Evolutionary conservation across 2,329 filamentous ascomycete species (phyloP).

Genomic region (Penicillium sp.): DNA sequence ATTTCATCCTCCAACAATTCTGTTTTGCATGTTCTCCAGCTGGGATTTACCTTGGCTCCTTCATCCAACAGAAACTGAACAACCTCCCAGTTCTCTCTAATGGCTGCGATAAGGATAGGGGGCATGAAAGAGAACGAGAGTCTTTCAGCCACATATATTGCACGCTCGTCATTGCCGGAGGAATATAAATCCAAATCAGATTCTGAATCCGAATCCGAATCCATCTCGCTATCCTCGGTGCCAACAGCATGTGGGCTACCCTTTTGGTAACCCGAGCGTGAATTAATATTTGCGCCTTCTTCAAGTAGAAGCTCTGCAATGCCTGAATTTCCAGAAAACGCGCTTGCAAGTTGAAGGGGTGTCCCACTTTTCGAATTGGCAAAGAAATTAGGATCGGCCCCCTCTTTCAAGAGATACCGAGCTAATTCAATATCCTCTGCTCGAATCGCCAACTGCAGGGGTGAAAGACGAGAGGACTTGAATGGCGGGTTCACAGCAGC

Average conservation of each 20-base stretch:
- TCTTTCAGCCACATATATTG: constrained; percentile 1
- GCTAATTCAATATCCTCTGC: constrained; percentile 4
- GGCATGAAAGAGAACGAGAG: constrained; percentile 10
- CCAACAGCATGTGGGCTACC: background rate
- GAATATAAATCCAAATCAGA: background rate
- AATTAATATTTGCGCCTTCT: constrained; percentile 21
- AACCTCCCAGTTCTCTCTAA: constrained; percentile 21
- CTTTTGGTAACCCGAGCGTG: constrained; percentile 9
- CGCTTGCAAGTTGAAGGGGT: constrained; percentile 21
- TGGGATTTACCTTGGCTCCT: constrained; percentile 28
- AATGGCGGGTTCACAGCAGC: constrained; percentile 20
- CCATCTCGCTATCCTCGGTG: constrained; percentile 2
- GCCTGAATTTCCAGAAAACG: constrained; percentile 8
- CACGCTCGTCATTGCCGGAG: constrained; percentile 2
- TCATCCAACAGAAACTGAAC: constrained; percentile 28
- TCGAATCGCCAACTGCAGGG: constrained; percentile 1
- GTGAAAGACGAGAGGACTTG: background rate
- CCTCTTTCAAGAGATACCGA: constrained; percentile 3
- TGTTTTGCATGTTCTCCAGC: constrained; percentile 13
- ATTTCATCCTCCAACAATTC: constrained; percentile 7
- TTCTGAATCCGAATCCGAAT: background rate
- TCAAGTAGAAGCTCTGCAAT: constrained; percentile 21
- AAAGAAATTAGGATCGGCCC: constrained; percentile 10
- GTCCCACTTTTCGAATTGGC: constrained; percentile 7
- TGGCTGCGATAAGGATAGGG: constrained; percentile 27